These are phyloP conservation scores for Trichoderma sp. DNA, from an alignment of 2,329 filamentous ascomycete genomes.

Conservation along the genomic window DNA sequence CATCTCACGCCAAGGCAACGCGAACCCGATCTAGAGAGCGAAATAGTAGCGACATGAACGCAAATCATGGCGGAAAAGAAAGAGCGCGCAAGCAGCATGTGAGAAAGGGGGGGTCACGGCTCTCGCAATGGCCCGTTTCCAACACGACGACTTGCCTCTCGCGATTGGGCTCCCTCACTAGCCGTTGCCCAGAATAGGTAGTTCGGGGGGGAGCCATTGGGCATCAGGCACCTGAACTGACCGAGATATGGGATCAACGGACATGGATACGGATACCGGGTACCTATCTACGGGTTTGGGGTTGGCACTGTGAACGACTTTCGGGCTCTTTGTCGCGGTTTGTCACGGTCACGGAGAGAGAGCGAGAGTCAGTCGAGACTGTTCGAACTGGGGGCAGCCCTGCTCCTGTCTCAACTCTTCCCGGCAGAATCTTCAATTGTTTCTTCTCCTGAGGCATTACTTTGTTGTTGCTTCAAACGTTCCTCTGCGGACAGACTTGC, in stretches of 20 bases:
- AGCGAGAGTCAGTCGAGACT: conserved; percentile 9
- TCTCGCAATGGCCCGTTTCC: conserved; percentile 14
- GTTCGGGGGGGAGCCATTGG: conserved; percentile 22
- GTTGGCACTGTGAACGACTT: neutral
- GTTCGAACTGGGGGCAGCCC: conserved; percentile 5
- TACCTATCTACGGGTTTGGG: neutral
- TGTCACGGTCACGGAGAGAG: conserved; percentile 2
- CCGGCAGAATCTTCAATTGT: neutral
- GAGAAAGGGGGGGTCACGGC: conserved; percentile 1
- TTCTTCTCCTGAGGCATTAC: neutral
- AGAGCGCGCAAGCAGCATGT: conserved; percentile 1
- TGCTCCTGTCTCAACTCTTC: neutral
- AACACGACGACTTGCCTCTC: conserved; percentile 19
- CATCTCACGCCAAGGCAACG: neutral
- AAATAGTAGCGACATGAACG: neutral
- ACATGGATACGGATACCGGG: neutral
- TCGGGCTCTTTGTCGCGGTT: conserved; percentile 3
- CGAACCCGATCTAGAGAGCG: neutral
- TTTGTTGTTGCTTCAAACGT: neutral
- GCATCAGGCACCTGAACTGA: conserved; percentile 29
- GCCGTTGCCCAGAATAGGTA: conserved; percentile 22
- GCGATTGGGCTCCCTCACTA: conserved; percentile 24
- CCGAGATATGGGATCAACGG: conserved; percentile 4
- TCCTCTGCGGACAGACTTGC: conserved; percentile 4
- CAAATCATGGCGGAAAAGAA: neutral